phyloP scores from a whole-genome alignment of 495 filamentous ascomycete genomes.

The Neurospora sp. region DNA sequence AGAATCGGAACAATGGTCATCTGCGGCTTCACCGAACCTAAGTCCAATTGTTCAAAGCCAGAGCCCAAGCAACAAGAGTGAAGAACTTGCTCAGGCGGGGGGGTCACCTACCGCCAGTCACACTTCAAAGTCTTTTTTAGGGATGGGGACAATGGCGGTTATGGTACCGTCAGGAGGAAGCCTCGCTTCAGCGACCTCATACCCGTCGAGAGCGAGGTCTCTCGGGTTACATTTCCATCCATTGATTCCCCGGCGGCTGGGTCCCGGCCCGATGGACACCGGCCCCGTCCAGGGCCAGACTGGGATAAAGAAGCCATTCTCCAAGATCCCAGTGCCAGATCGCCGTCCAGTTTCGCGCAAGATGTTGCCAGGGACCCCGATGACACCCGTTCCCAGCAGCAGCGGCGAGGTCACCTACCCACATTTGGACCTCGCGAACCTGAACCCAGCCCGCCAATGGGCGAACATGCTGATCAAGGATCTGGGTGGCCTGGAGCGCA shows the following conservation, averaged over 20 bases:
- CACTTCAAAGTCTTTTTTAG: slow-evolving; percentile 26
- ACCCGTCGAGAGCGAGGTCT: slow-evolving; percentile 14
- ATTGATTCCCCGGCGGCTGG: slow-evolving; percentile 4
- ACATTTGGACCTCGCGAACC: slow-evolving; percentile 9
- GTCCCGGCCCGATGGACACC: not conserved
- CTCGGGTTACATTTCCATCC: slow-evolving; percentile 7
- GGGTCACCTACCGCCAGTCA: slow-evolving; percentile 5
- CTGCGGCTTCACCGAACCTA: slow-evolving; percentile 34
- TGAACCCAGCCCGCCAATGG: slow-evolving; percentile 11
- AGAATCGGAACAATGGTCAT: slow-evolving; percentile 37
- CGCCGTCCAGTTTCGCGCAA: not conserved
- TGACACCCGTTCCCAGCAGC: slow-evolving; percentile 1
- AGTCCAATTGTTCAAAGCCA: slow-evolving; percentile 37
- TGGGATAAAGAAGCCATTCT: not conserved
- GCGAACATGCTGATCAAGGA: slow-evolving; percentile 11
- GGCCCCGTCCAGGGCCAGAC: not conserved
- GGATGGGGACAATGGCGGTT: slow-evolving; percentile 10
- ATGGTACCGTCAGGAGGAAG: not conserved
- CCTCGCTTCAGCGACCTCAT: slow-evolving; percentile 22
- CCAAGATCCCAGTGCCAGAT: not conserved
- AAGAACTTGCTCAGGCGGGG: not conserved
- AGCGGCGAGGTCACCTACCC: slow-evolving; percentile 1
- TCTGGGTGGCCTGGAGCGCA: slow-evolving; percentile 7
- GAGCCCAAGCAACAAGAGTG: slow-evolving; percentile 7
- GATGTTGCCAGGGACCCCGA: not conserved